Evolutionary conservation across 192 early-diverging fungal species (phyloP), one percentile per base, ranked within the genome.

Genomic region (Umbelopsis isabellina): DNA sequence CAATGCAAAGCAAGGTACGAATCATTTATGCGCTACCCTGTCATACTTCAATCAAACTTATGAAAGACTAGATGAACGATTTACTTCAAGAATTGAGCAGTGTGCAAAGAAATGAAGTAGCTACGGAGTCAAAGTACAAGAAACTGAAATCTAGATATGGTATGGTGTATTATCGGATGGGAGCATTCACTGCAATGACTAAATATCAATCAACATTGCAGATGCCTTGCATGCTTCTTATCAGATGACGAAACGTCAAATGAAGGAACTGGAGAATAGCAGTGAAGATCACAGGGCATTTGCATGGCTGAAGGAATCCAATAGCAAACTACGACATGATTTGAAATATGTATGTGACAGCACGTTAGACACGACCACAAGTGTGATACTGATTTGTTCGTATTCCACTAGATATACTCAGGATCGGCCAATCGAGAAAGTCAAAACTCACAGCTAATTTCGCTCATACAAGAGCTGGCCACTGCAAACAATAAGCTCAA

Each of bases 381-480:
- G 0, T 9, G 1, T 9, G 3, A 41, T 65, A 20, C 33, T 64
- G 8, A 52, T 25, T 23, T 20, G 21, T 20, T 23, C 23, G 11
- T 61, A 16, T 21, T 10, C 4, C 15, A 35, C 30, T 8, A 67
- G 27, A 48, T 49, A 11, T 67, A 25, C 16, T 27, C 49, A 18
- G 51, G 51, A 30, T 58, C 53, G 25, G 22, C 18, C 20, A 48
- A 64, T n/a, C 27, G 9, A 30, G 35, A 69, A 52, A 37, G 23
- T n/a, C 61, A 81, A 5, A 82, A 75, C 27, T 70, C 81, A 44
- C 79, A 87, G 61, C 71, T 85, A n/a, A 85, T 85, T 10, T 71
- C 73, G 12, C 49, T 87, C 7, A 85, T 87, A 46, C 85, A 84
- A 66, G 86, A 87, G 74, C 71, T 87, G 4, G 80, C 84, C 20